These are phyloP conservation scores for Citrullus colocynthis DNA, from an alignment of 306 rosid species.

Conservation along the genomic window DNA sequence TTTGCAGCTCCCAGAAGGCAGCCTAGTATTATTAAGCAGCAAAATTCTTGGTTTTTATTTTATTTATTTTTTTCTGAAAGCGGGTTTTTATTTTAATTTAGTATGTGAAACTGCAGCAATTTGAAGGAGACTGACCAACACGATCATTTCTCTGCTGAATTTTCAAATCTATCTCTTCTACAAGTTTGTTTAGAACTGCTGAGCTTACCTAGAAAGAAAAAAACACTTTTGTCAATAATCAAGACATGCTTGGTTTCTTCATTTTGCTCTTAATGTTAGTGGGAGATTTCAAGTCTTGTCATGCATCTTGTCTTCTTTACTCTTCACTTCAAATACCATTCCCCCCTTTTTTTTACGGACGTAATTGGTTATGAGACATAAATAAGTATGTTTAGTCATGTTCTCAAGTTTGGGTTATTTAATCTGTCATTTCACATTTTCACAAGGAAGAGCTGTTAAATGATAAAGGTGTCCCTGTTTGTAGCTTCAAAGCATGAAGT, in stretches of 20 bases:
- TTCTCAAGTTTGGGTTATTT: background rate
- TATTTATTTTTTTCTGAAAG: no score
- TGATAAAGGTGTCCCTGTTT: slow-evolving; percentile 4
- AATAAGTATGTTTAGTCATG: background rate
- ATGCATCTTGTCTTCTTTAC: background rate
- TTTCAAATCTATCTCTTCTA: background rate
- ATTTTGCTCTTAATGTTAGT: background rate
- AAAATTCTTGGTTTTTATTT: background rate
- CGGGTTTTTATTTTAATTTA: background rate
- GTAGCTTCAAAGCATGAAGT: slow-evolving; percentile 90
- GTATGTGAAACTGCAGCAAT: background rate
- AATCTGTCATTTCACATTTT: background rate
- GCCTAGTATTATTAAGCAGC: background rate
- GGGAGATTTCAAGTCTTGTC: background rate
- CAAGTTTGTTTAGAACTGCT: background rate
- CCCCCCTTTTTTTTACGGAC: background rate
- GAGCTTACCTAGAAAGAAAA: background rate
- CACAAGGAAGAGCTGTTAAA: background rate
- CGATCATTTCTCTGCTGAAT: background rate
- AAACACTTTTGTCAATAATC: background rate
- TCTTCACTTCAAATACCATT: background rate
- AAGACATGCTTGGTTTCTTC: background rate
- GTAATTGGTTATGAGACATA: background rate
- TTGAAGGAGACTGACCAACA: background rate
- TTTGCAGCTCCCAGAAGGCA: background rate